Conservation (phyloP, 176 grass and related monocot genomes). For the Otatea glauca region DNA sequence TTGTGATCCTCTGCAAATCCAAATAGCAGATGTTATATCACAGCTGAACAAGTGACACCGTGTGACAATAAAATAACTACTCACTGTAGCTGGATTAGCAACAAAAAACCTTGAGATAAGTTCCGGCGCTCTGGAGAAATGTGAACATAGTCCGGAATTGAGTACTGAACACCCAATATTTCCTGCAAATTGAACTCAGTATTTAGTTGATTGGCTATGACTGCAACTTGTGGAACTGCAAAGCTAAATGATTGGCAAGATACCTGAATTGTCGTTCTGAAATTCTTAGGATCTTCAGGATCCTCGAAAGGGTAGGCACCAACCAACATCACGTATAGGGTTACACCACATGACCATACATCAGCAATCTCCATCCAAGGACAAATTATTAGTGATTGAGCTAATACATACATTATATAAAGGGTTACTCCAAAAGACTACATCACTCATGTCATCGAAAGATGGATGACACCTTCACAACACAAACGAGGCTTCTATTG, state of each 20-base stretch:
- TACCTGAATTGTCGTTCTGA: slow-evolving; percentile 73
- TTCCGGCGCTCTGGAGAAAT: slow-evolving; percentile 56
- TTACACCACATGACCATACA: slow-evolving; percentile 85
- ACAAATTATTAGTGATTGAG: slow-evolving; percentile 38
- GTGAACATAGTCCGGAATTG: slow-evolving; percentile 67
- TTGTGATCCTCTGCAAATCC: slow-evolving; percentile 71
- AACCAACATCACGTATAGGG: slow-evolving; percentile 84
- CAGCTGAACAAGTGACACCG: background rate
- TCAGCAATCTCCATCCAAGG: slow-evolving; percentile 61
- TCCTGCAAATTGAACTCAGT: slow-evolving; percentile 50
- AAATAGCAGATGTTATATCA: background rate
- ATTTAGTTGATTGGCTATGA: slow-evolving; percentile 17
- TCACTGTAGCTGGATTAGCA: slow-evolving; percentile 57
- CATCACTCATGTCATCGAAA: background rate
- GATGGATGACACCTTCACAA: slow-evolving; percentile 9
- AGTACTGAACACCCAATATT: slow-evolving; percentile 66
- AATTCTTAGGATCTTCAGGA: slow-evolving; percentile 71
- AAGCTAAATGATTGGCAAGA: slow-evolving; percentile 6
- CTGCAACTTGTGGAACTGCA: background rate
- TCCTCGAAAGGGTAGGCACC: slow-evolving; percentile 79
- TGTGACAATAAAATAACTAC: background rate
- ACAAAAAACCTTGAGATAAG: slow-evolving; percentile 67
- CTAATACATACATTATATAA: background rate
- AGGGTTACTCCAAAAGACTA: slow-evolving; percentile 7
- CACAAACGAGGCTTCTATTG: background rate